Conservation (phyloP, 305 asterid genomes). For the Petunia hybrid region DNA sequence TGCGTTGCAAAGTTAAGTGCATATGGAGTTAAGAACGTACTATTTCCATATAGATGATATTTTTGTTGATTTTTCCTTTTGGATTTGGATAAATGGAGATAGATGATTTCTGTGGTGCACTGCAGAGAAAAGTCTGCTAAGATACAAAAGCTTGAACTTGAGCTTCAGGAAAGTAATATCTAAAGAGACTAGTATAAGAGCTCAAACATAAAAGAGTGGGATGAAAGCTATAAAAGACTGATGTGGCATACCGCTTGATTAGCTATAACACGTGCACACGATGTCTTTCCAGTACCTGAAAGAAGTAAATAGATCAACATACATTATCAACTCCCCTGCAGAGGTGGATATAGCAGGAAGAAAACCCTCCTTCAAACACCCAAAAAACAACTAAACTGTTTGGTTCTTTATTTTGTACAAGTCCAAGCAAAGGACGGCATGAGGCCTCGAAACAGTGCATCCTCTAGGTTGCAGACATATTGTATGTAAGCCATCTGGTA, state of each 20-base stretch:
- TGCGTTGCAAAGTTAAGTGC: neutral
- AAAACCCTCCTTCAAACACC: neutral
- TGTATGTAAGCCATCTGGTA: neutral
- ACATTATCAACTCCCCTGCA: constrained; percentile 6
- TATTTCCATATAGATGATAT: neutral
- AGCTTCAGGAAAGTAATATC: neutral
- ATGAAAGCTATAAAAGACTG: constrained; percentile 36
- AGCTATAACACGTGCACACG: constrained; percentile 98
- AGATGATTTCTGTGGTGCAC: constrained; percentile 25
- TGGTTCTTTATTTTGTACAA: neutral
- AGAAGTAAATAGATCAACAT: constrained; percentile 35
- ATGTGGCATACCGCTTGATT: constrained; percentile 77
- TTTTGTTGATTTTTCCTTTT: neutral
- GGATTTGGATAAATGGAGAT: neutral
- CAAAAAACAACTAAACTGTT: neutral
- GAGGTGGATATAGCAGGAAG: constrained; percentile 11
- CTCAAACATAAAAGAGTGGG: neutral
- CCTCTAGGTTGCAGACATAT: neutral
- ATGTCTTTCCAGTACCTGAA: constrained; percentile 98
- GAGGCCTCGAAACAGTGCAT: constrained; percentile 20
- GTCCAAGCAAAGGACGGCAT: neutral
- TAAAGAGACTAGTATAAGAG: neutral
- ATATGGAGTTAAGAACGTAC: neutral
- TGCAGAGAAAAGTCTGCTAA: constrained; percentile 3
- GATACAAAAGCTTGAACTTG: neutral